Base-by-base conservation (phyloP, 2,329 filamentous ascomycete species). In the Venturia effusa region DNA sequence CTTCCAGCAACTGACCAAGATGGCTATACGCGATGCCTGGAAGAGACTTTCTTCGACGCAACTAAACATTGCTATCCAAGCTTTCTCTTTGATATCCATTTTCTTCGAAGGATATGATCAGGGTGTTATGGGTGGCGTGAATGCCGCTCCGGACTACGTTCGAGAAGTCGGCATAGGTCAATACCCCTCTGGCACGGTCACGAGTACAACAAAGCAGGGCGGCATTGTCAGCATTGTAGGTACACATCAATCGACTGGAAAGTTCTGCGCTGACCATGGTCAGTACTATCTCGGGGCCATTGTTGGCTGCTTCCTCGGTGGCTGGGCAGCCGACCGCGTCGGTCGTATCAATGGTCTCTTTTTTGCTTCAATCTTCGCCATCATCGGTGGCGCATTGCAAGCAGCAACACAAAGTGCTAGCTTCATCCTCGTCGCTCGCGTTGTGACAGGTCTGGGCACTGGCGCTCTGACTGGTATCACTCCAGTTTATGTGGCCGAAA, bases 401-500 rank as follows among this genome's bases (percentile, higher is more conserved):
- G 77, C 80, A 24, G 79, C 82, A 24, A 82, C 85, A 17, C 78
- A 81, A 66, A 78, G 80, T 60, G 73, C 84, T 22, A 74, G 76
- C 19, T 83, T 86, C 83, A 84, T 80, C 70, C 78, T 79, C 64
- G 77, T 80, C 10, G 83, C 84, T 0, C 81, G 85, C 13, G 81
- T 85, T 68, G 77, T 86, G 64, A 83, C 81, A 37, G 83, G 84
- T 5, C 80, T 83, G 70, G 83, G 83, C 3, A 81, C 86, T 55
- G 84, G 83, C 10, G 70, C 83, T 19, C 78, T 85, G 67, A 83
- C 79, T 22, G 84, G 83, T 69, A 83, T 81, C 3, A 81, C 87
- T 1, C 85, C 84, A 3, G 80, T 84, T 40, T 88, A 87, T 70
- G 84, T 86, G 65, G 82, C 84, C 10, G 85, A 88, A 70, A 80